Conservation (phyloP, 768 basidiomycete genomes). For the Thelephora ganbajun region DNA sequence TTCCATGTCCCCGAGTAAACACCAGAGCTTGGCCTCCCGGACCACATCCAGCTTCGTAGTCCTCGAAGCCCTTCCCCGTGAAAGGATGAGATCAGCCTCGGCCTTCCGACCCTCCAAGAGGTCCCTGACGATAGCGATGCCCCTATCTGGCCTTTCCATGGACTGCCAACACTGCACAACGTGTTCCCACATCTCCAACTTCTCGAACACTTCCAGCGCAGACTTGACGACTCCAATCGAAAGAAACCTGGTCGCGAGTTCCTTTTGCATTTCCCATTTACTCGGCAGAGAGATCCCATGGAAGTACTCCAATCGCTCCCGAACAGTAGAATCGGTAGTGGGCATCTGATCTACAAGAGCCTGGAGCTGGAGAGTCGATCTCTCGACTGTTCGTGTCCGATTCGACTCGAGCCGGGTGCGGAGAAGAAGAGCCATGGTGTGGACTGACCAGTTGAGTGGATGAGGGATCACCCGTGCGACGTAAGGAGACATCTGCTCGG, state of each 20-base stretch:
- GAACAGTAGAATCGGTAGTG: constrained; percentile 57
- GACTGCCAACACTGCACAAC: constrained; percentile 79
- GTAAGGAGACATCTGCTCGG: constrained; percentile 88
- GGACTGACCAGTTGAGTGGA: constrained; percentile 89
- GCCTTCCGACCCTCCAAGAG: constrained; percentile 71
- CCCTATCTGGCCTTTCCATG: constrained; percentile 69
- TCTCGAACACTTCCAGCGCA: constrained; percentile 86
- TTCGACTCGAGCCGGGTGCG: constrained; percentile 83
- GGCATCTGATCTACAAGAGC: constrained; percentile 97
- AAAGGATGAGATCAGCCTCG: constrained; percentile 65
- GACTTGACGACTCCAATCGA: constrained; percentile 79
- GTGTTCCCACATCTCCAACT: constrained; percentile 98
- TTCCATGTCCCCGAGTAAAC: constrained; percentile 87
- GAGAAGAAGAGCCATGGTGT: constrained; percentile 91
- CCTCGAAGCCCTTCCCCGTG: constrained; percentile 39
- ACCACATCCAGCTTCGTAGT: constrained; percentile 40
- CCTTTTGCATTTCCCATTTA: constrained; percentile 88
- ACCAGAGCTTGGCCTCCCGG: constrained; percentile 87
- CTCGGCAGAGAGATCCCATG: constrained; percentile 74
- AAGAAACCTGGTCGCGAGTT: constrained; percentile 75
- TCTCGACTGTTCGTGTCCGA: constrained; percentile 86
- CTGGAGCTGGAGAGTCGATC: constrained; percentile 84
- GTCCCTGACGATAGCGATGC: constrained; percentile 69
- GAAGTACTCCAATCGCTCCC: constrained; percentile 70
- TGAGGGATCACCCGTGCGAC: constrained; percentile 80